These are phyloP conservation scores for Teunomyces stri DNA, from an alignment of 805 yeast genomes.

Conservation along the genomic window DNA sequence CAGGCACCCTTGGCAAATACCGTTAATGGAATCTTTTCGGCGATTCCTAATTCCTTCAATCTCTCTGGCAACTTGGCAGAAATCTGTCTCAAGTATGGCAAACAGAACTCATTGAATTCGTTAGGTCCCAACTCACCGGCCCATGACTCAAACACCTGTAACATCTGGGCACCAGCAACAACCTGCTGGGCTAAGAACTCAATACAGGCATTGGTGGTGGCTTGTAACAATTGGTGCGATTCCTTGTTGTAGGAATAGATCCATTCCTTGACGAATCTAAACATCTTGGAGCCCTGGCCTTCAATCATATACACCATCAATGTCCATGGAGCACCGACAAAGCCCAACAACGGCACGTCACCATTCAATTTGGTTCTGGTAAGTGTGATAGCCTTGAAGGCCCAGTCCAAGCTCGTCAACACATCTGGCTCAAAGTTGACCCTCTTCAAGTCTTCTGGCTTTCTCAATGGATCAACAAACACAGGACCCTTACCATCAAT, in stretches of 20 bases:
- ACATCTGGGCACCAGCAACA: conserved; percentile 96
- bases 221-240: conserved; percentile 67
- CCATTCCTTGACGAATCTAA: conserved; percentile 91
- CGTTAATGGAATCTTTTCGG: conserved; percentile 77
- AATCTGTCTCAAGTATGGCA: conserved; percentile 84
- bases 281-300: conserved; percentile 93
- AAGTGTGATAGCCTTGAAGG: conserved; percentile 85
- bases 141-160: conserved; percentile 97
- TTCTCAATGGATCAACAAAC: conserved; percentile 83
- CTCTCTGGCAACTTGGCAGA: conserved; percentile 64
- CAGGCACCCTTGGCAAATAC: conserved; percentile 96
- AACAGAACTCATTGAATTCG: conserved; percentile 83
- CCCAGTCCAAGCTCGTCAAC: conserved; percentile 82
- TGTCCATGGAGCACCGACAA: conserved; percentile 99
- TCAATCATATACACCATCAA: conserved; percentile 94
- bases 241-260: conserved; percentile 74
- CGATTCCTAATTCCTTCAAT: conserved; percentile 66
- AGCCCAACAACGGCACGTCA: conserved; percentile 90
- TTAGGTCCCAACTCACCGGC: conserved; percentile 93
- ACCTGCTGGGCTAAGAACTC: conserved; percentile 95
- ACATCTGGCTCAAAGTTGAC: conserved; percentile 68
- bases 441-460: conserved; percentile 61
- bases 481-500: conserved; percentile 93
- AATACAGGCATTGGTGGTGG: conserved; percentile 80
- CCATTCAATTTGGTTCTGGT: conserved; percentile 87